A percentile compares a stretch with the other conserved stretches of the same genome.
phyloP scores from a whole-genome alignment of 352 stramenopile species.

The Globisporangium acanthophoron region DNA sequence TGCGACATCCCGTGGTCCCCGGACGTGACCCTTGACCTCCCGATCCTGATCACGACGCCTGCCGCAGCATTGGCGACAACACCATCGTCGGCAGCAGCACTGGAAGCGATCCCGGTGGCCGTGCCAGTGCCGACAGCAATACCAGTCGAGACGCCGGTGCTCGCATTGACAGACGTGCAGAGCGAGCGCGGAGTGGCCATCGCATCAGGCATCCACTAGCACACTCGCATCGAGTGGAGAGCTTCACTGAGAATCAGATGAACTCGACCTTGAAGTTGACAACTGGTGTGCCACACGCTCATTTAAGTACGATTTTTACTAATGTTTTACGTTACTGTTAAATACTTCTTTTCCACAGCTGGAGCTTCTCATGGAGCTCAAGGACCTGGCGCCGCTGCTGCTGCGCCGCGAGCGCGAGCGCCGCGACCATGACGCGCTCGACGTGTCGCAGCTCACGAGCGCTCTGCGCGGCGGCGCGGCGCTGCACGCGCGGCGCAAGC shows the following conservation, averaged over 20 bases:
- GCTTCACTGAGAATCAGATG: too few species aligned
- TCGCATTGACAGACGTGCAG: not conserved
- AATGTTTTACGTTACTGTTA: too few species aligned
- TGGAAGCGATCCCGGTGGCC: not conserved
- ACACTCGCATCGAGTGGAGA: too few species aligned
- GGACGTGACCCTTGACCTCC: conserved; percentile 27
- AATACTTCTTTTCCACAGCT: too few species aligned
- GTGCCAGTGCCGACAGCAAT: not conserved
- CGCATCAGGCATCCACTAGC: conserved; percentile 1
- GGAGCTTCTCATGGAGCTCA: too few species aligned
- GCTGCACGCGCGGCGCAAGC: conserved; percentile 11
- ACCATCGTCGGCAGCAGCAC: not conserved
- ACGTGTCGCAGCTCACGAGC: conserved; percentile 1
- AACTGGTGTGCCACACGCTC: too few species aligned
- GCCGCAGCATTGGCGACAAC: not conserved
- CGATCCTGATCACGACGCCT: conserved; percentile 8
- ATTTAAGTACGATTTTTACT: too few species aligned
- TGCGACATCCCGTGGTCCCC: conserved; percentile 38
- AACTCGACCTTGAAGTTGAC: too few species aligned
- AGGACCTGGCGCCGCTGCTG: conserved; percentile 9
- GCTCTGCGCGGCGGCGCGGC: conserved; percentile 12
- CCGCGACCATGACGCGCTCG: conserved; percentile 7
- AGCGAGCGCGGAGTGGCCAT: conserved; percentile 14
- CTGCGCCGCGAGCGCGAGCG: conserved; percentile 16
- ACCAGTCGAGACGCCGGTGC: not conserved